Base-by-base conservation (phyloP, 2,329 filamentous ascomycete genomes). In the Sordariomycetes sp. region DNA sequence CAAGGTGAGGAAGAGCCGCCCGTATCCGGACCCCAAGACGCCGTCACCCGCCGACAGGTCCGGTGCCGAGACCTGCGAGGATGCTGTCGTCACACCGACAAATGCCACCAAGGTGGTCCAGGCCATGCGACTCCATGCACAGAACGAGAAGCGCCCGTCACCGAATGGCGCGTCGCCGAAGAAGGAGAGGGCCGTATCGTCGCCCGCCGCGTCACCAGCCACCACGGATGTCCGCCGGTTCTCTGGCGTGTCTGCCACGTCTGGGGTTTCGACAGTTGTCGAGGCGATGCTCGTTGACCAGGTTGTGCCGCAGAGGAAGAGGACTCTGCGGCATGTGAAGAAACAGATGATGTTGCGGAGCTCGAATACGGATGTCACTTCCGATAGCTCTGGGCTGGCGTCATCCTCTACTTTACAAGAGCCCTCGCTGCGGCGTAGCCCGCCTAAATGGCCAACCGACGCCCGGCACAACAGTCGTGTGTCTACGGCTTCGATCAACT, bases 251-350 rank as follows among this genome's bases (percentile, higher is more conserved):
- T 84, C 81, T 7, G 74, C 74, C 1, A 76, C 70, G 58, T 84
- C 81, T 20, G 74, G 72, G 1, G 70, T 73, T 2, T 83, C 81
- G 17, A 80, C 80, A 0, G 72, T 83, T 3, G 73, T 84, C 10
- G 81, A 81, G 64, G 80, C 80, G 3, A 72, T 82, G 52, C 67
- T 84, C 39, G 70, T 84, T n/a, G 77, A 81, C 50, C 69, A 69
- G 1, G 67, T 71, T 35, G 73, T 75, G 15, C 64, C 66, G 4
- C 69, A 68, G 4, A 74, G 72, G 55, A 74, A 74, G 52, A 76
- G 76, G 63, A 85, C 81, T 8, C 67, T 86, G 59, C 77, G 83
- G 4, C 82, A 86, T 65, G 76, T 83, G 12, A 79, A 74, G 62
- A 85, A 85, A 63, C 76, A 80, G 51, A 68, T 68, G 10, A 68